Evolutionary conservation across 2,329 filamentous ascomycete genomes (phyloP).

Genomic region (Exophiala aquamarina): DNA sequence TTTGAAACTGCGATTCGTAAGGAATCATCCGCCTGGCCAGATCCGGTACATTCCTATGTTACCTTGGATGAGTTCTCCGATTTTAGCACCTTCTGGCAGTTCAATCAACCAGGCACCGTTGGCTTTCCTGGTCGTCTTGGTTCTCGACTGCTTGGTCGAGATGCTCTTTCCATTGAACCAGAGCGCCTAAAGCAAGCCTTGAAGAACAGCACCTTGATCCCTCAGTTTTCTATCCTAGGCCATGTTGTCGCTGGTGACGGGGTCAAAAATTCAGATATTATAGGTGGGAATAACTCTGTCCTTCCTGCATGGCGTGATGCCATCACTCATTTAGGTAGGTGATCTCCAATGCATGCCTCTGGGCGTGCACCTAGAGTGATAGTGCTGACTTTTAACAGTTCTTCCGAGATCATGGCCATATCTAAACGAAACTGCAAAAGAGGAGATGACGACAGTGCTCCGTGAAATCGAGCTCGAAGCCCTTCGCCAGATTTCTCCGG

Average conservation of each 20-base stretch:
- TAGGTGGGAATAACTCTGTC: constrained; percentile 29
- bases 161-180: constrained; percentile 14
- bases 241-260: constrained; percentile 28
- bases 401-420: constrained; percentile 20
- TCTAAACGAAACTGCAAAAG: constrained; percentile 20
- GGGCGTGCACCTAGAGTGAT: background rate
- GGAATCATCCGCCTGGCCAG: constrained; percentile 20
- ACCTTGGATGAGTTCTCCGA: constrained; percentile 32
- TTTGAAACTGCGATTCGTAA: constrained; percentile 26
- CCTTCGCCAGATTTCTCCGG: constrained; percentile 30
- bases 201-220: constrained; percentile 22
- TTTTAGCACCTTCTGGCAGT: constrained; percentile 20
- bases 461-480: constrained; percentile 22
- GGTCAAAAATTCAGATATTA: constrained; percentile 30
- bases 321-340: constrained; percentile 31
- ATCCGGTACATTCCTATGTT: constrained; percentile 29
- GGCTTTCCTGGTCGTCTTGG: constrained; percentile 20
- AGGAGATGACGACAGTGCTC: constrained; percentile 14
- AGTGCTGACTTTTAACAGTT: constrained; percentile 4
- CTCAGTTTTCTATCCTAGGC: constrained; percentile 16
- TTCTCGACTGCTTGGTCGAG: constrained; percentile 17
- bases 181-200: constrained; percentile 23
- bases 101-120: constrained; percentile 6
- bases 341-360: background rate
- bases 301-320: constrained; percentile 36